Base-by-base conservation (phyloP, 2,329 filamentous ascomycete species). In the Tolypocladium guangdongense region DNA sequence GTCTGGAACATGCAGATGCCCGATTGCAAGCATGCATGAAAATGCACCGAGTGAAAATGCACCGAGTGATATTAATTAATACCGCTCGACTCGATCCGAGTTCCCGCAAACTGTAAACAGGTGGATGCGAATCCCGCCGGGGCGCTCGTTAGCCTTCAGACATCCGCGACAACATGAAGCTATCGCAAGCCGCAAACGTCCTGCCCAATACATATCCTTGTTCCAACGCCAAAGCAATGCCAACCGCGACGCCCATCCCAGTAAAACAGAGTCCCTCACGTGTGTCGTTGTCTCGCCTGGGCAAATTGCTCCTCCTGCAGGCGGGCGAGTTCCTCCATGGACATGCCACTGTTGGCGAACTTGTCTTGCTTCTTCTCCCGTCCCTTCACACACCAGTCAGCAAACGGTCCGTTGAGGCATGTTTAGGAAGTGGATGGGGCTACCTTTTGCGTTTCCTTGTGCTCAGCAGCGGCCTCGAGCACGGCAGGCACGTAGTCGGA, bases 281-380 rank as follows among this genome's bases (percentile, higher is more conserved):
- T 58, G 54, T 72, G 70, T 51, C 70, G 67, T 59, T 71, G 56
- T 54, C 70, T 64, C 7, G 90, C 91, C 55, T 83, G 85, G 45
- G 87, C 85, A 71, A 99, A 97, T 60, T 96, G 82, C 68, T 95
- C 90, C 68, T 93, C 86, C 68, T 99, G 93, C 64, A 96, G 82
- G 49, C 86, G 81, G 54, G 93, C 82, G 49, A 99, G 78, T 69
- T 99, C 88, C 62, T 96, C 93, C 66, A 95, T 84, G 0, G 88
- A 88, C 74, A 97, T 80, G 52, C 92, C 92, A 66, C 90, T 96
- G 67, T 93, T 87, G 63, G 96, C 92, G 65, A 97, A 90, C 74
- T 97, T 97, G 71, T 91, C 95, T 59, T 91, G 87, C 72, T 96
- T 96, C 78, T 95, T 95, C 73, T 99, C 93, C 49, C 92, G 87